These are phyloP conservation scores for Pythium volutum DNA, from an alignment of 352 stramenopile genomes.

Conservation along the genomic window DNA sequence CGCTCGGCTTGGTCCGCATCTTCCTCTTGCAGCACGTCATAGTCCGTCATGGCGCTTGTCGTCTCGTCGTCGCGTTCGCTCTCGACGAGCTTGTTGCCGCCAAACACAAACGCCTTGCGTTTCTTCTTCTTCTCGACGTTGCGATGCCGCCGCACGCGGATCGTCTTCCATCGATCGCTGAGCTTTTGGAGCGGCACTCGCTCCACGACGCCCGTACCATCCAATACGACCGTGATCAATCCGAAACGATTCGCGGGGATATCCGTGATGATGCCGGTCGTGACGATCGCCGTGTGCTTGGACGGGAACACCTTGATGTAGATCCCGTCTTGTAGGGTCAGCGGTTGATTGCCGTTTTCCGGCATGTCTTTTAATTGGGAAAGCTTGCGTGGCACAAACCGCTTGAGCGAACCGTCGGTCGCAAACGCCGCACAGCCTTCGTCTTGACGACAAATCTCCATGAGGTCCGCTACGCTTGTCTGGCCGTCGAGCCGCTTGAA, in stretches of 20 bases:
- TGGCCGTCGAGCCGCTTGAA: slow-evolving; percentile 41
- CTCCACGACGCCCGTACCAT: slow-evolving; percentile 49
- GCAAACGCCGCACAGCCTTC: slow-evolving; percentile 70
- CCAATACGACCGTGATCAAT: slow-evolving; percentile 50
- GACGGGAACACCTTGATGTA: slow-evolving; percentile 61
- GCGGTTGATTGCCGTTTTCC: background rate
- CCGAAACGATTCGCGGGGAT: slow-evolving; percentile 63
- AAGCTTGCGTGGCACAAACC: slow-evolving; percentile 69
- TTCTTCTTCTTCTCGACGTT: slow-evolving; percentile 29
- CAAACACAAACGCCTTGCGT: slow-evolving; percentile 49
- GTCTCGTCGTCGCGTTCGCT: background rate
- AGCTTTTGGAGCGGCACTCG: slow-evolving; percentile 56
- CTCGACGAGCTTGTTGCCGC: slow-evolving; percentile 23
- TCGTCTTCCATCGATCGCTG: slow-evolving; percentile 51
- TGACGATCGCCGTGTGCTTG: slow-evolving; percentile 45
- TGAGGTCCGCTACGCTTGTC: slow-evolving; percentile 35
- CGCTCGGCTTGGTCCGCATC: slow-evolving; percentile 13
- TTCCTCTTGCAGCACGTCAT: slow-evolving; percentile 18
- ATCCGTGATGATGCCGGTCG: slow-evolving; percentile 48
- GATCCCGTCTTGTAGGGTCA: slow-evolving; percentile 41
- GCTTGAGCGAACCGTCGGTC: slow-evolving; percentile 70
- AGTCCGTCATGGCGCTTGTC: slow-evolving; percentile 17
- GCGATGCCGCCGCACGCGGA: slow-evolving; percentile 43
- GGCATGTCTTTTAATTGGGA: slow-evolving; percentile 64
- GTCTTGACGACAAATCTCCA: slow-evolving; percentile 61